Conservation (phyloP, 176 grass and related monocot species). For the Carex cristatella region DNA sequence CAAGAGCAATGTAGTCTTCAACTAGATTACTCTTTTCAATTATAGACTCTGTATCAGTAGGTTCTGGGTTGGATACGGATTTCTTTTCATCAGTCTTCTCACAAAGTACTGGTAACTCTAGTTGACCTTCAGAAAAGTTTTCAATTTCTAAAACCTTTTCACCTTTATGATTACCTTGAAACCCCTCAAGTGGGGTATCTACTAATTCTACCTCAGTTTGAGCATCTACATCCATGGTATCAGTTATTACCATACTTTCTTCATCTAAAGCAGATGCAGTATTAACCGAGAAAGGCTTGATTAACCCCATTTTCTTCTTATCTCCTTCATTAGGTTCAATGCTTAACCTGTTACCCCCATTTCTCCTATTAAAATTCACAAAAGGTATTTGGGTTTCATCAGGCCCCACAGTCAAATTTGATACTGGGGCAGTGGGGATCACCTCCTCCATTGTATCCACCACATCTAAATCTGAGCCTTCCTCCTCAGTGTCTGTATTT, state of each 20-base stretch:
- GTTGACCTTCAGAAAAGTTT: background rate
- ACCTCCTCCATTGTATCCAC: background rate
- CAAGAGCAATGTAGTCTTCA: background rate
- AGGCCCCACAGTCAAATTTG: background rate
- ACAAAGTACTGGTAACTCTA: background rate
- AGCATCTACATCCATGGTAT: background rate
- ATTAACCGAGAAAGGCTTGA: conserved; percentile 42
- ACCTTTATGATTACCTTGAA: background rate
- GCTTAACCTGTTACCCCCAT: conserved; percentile 16
- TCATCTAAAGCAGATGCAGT: background rate
- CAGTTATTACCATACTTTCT: background rate
- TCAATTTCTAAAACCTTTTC: too few relatives aligned
- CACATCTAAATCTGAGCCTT: background rate
- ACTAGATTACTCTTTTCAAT: background rate
- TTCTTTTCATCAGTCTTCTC: background rate
- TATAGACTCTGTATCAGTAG: background rate
- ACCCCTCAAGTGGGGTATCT: background rate
- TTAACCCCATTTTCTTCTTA: conserved; percentile 54
- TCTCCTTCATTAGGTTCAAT: conserved; percentile 16
- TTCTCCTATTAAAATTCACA: conserved; percentile 57
- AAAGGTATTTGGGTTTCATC: conserved; percentile 30
- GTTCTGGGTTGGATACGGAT: background rate
- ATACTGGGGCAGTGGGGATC: background rate
- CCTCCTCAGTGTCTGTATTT: background rate
- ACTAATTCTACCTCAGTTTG: background rate